Conservation (phyloP, 371 early-diverging fungal species). For the Phascolomyces articulosus region DNA sequence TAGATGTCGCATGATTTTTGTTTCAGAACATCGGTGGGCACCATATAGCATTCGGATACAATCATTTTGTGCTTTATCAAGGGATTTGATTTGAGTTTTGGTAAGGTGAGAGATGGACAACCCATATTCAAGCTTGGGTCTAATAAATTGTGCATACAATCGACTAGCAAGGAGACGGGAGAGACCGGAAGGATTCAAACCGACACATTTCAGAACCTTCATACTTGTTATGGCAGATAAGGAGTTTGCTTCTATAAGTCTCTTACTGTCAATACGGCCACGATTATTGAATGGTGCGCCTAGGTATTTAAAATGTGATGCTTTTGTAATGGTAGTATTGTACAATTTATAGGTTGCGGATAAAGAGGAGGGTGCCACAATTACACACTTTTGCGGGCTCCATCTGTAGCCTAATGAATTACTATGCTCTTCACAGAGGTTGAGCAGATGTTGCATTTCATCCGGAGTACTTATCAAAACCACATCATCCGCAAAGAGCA, state of each 20-base stretch:
- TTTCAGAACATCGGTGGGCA: too few species aligned
- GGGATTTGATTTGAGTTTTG: slow-evolving; percentile 8
- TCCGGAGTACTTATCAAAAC: slow-evolving; percentile 19
- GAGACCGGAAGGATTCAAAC: too few species aligned
- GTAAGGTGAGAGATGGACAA: slow-evolving; percentile 11
- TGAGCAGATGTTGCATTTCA: slow-evolving; percentile 19
- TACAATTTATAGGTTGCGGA: not conserved
- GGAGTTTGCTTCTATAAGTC: too few species aligned
- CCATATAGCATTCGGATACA: too few species aligned
- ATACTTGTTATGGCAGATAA: too few species aligned
- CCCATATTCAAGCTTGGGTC: slow-evolving; percentile 15
- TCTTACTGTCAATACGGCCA: slow-evolving; percentile 5
- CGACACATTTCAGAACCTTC: too few species aligned
- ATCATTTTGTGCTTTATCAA: too few species aligned
- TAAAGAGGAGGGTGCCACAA: slow-evolving; percentile 5
- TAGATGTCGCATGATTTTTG: too few species aligned
- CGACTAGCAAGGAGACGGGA: too few species aligned
- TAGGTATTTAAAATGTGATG: slow-evolving; percentile 1
- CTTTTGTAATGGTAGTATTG: not conserved
- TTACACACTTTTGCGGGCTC: slow-evolving; percentile 4
- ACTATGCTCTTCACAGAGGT: slow-evolving; percentile 16
- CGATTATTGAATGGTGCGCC: slow-evolving; percentile 6
- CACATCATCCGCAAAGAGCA: slow-evolving; percentile 37
- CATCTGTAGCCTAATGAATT: slow-evolving; percentile 24
- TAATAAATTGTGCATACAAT: too few species aligned